Base-by-base conservation (phyloP, 2,329 filamentous ascomycete species). In the Trichoderma sp. region DNA sequence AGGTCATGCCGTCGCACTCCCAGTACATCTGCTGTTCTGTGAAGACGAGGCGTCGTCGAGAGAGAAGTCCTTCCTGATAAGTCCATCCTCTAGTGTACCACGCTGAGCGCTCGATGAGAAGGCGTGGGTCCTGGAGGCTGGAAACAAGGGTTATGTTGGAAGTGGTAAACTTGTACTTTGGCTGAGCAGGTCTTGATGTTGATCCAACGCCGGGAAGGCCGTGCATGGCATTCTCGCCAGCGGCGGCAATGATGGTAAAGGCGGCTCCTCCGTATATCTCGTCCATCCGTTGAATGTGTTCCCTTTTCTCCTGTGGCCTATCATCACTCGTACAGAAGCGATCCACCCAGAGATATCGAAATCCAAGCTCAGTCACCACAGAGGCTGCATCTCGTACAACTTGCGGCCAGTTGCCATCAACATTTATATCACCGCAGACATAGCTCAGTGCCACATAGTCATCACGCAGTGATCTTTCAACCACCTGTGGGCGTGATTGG, bases 71-170 rank as follows among this genome's bases (percentile, higher is more conserved):
- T 73, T 83, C 82, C 67, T 83, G 82, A 30, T 81, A 83, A 0
- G 82, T 83, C 81, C 81, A 83, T 8, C 79, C 82, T 24, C 81
- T 76, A 0, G 78, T 77, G 14, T 77, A 79, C 82, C 82, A 83
- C 3, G 73, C 75, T 0, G 81, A 81, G 3, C 75, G 73, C 72
- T 76, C 76, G 34, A 81, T 74, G 0, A 77, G 76, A 9, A 81
- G 57, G 2, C 78, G 74, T 1, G 80, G 78, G 9, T 81, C 77
- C 11, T 74, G 75, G 15, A 82, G 74, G 70, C 77, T 81, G 1
- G 79, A 78, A 1, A 82, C 80, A 18, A 81, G 75, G 0, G 79
- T 80, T 4, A 80, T 74, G n/a, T 76, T 76, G 1, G 76, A 78
- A 36, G 79, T 80, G 70, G 76, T 74, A 66, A 79, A 80, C 60